These are phyloP conservation scores for Monosporascus ibericus DNA, from an alignment of 2,329 filamentous ascomycete species.

Conservation along the genomic window DNA sequence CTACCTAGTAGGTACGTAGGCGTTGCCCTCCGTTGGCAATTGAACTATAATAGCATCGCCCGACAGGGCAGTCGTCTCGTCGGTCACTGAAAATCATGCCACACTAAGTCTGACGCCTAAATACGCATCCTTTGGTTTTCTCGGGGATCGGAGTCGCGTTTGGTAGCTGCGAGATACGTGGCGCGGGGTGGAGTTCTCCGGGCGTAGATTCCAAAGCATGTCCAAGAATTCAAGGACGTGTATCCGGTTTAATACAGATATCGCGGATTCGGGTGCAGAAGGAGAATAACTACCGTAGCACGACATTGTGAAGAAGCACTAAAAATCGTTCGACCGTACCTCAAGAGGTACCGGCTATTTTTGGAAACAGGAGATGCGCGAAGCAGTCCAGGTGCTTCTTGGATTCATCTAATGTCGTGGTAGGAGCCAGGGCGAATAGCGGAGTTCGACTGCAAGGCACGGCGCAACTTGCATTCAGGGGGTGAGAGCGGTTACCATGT, in stretches of 20 bases:
- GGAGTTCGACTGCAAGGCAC: not conserved
- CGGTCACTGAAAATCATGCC: constrained; percentile 16
- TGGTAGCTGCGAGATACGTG: constrained; percentile 21
- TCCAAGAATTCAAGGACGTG: constrained; percentile 13
- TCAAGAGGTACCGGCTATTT: constrained; percentile 3
- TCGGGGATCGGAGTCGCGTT: constrained; percentile 13
- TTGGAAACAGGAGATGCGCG: not conserved
- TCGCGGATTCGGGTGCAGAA: constrained; percentile 16
- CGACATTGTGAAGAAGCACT: constrained; percentile 9
- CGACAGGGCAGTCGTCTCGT: constrained; percentile 16
- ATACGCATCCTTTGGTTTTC: constrained; percentile 22
- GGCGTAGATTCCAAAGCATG: constrained; percentile 15
- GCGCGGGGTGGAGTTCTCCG: constrained; percentile 15
- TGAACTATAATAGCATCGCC: constrained; percentile 8
- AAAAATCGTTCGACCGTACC: not conserved
- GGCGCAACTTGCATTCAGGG: not conserved
- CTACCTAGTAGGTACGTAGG: too few relatives aligned
- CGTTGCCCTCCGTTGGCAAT: not conserved
- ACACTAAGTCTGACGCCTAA: constrained; percentile 14
- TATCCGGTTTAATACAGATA: constrained; percentile 15
- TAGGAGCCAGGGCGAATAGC: not conserved
- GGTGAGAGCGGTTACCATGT: not conserved
- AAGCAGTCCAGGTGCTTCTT: not conserved
- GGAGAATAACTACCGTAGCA: constrained; percentile 8
- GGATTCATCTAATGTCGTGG: not conserved